Conservation (phyloP, 1,139 yeast genomes). For the Scheffersomyces parashehatae region DNA sequence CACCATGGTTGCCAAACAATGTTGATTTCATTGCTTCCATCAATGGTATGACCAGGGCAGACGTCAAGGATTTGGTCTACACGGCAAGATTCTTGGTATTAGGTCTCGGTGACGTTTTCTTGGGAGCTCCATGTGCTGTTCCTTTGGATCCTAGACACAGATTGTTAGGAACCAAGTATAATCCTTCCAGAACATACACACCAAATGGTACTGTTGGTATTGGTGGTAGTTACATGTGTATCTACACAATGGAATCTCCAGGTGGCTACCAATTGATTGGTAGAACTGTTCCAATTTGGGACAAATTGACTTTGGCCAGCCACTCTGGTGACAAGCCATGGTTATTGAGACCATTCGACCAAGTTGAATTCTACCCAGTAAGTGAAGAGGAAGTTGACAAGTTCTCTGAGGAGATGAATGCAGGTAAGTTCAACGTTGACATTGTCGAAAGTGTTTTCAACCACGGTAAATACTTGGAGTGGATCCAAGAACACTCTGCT, state of each 20-base stretch:
- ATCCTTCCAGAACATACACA: constrained; percentile 93
- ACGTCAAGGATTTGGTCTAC: constrained; percentile 80
- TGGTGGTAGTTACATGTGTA: constrained; percentile 98
- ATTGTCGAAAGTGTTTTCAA: constrained; percentile 79
- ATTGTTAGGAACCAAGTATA: constrained; percentile 87
- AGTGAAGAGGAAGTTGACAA: constrained; percentile 77
- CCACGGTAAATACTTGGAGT: constrained; percentile 71
- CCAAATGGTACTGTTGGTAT: constrained; percentile 97
- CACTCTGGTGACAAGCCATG: constrained; percentile 75
- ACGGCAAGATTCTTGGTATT: constrained; percentile 87
- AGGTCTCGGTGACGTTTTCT: constrained; percentile 95
- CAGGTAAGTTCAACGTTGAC: constrained; percentile 78
- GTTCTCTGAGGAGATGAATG: constrained; percentile 70
- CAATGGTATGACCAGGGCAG: constrained; percentile 75
- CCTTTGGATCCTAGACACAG: constrained; percentile 97
- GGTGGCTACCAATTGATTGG: constrained; percentile 98
- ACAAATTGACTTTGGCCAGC: constrained; percentile 75
- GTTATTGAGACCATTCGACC: constrained; percentile 90
- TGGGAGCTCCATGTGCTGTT: constrained; percentile 98
- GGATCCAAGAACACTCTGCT: constrained; percentile 72
- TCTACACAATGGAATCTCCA: constrained; percentile 96
- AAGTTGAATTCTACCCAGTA: constrained; percentile 91
- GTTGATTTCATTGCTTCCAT: constrained; percentile 92
- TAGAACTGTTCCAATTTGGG: constrained; percentile 97
- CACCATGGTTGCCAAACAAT: constrained; percentile 98